Conservation (phyloP, 306 rosid species). For the Rosa chinensis region DNA sequence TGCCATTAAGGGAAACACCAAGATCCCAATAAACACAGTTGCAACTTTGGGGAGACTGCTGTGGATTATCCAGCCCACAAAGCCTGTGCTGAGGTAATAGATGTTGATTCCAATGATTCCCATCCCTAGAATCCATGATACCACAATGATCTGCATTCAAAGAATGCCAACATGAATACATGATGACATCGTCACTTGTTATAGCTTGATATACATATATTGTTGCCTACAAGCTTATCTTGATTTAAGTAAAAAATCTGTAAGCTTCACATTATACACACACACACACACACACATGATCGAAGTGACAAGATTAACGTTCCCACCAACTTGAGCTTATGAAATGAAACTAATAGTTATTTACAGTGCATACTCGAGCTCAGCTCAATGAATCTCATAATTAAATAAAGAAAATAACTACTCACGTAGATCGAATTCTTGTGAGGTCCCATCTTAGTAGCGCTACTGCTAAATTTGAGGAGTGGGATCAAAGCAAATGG, state of each 20-base stretch:
- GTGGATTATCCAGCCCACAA: conserved; percentile 74
- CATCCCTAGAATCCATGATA: conserved; percentile 70
- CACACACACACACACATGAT: not conserved
- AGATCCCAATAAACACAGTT: conserved; percentile 61
- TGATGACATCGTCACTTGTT: not conserved
- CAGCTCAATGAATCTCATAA: not conserved
- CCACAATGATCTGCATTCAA: conserved; percentile 50
- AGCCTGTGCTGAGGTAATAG: conserved; percentile 69
- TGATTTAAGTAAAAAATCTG: not conserved
- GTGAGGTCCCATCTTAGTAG: conserved; percentile 90
- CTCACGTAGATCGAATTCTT: conserved; percentile 63
- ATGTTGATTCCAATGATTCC: conserved; percentile 74
- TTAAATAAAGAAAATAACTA: not conserved
- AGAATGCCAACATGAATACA: not conserved
- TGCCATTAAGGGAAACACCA: conserved; percentile 80
- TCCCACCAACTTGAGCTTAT: too few species aligned
- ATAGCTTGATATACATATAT: not conserved
- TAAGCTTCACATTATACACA: not conserved
- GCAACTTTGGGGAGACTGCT: conserved; percentile 59
- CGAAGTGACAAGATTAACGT: not conserved
- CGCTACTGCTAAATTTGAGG: conserved; percentile 79
- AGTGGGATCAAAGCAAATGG: conserved; percentile 91
- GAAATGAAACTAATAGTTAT: not conserved
- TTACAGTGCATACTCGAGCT: not conserved
- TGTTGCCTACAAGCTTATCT: not conserved